Percentiles rank a stretch among this genome's conserved stretches.
These are phyloP conservation scores for Tephrocybe rancida DNA, from an alignment of 768 basidiomycete genomes.

Conservation along the genomic window DNA sequence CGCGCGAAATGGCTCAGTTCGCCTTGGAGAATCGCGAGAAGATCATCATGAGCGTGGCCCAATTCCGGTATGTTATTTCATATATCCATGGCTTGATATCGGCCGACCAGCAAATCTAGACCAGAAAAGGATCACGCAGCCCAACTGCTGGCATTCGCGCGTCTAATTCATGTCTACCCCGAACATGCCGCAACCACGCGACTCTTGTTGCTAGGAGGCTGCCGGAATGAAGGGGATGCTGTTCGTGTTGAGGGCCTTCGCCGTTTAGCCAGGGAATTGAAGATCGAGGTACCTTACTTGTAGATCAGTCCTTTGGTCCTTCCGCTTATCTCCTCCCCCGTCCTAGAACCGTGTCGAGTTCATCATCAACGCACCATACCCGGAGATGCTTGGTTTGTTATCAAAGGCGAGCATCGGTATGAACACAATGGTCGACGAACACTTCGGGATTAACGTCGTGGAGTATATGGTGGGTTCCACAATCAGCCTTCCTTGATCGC, in stretches of 20 bases:
- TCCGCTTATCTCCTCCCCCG: not conserved
- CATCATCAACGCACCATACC: conserved; percentile 80
- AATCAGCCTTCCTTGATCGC: not conserved
- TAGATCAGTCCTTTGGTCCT: not conserved
- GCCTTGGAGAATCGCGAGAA: conserved; percentile 55
- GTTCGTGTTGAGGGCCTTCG: conserved; percentile 65
- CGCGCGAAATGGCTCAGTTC: conserved; percentile 64
- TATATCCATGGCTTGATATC: not conserved
- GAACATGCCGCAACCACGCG: conserved; percentile 42
- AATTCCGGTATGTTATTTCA: conserved; percentile 71
- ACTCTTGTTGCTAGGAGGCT: conserved; percentile 83
- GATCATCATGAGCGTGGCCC: conserved; percentile 85
- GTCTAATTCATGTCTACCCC: conserved; percentile 60
- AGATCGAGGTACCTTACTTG: conserved; percentile 54
- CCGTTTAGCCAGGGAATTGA: conserved; percentile 59
- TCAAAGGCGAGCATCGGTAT: conserved; percentile 80
- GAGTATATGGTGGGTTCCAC: conserved; percentile 84
- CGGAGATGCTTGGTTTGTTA: conserved; percentile 70
- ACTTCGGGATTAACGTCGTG: conserved; percentile 97
- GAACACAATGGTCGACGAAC: conserved; percentile 98
- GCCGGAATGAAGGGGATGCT: conserved; percentile 77
- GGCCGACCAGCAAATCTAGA: conserved; percentile 34
- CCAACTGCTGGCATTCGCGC: conserved; percentile 73
- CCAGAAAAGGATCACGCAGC: conserved; percentile 93
- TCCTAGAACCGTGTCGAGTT: conserved; percentile 72